Evolutionary conservation across 306 rosid genomes (phyloP).

Genomic region (Castanopsis chinensis): DNA sequence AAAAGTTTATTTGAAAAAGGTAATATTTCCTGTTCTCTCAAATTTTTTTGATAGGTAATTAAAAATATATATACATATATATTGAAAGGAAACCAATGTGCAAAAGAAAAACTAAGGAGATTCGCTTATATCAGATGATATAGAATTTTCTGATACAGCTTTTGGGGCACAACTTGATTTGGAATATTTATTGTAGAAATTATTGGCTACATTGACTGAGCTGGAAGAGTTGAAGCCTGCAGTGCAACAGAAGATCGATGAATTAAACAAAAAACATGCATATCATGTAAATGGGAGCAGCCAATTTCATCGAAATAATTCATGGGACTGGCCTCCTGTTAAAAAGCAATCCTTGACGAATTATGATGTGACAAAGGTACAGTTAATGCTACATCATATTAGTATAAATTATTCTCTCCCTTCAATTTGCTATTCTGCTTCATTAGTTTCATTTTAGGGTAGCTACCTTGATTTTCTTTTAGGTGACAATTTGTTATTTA

Average conservation of each 20-base stretch:
- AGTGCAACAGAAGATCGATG: slow-evolving; percentile 72
- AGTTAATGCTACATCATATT: not conserved
- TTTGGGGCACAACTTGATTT: slow-evolving; percentile 22
- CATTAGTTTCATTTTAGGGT: not conserved
- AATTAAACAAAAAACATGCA: slow-evolving; percentile 46
- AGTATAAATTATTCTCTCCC: not conserved
- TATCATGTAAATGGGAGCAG: slow-evolving; percentile 46
- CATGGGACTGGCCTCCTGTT: slow-evolving; percentile 35
- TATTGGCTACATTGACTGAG: slow-evolving; percentile 66
- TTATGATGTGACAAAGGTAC: slow-evolving; percentile 55
- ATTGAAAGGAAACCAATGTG: too few species aligned
- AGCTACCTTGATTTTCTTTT: not conserved
- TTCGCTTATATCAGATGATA: not conserved
- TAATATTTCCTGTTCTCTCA: slow-evolving; percentile 21
- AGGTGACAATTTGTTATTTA: not conserved
- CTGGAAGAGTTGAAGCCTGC: slow-evolving; percentile 82
- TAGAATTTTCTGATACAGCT: not conserved
- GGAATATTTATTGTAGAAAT: slow-evolving; percentile 42
- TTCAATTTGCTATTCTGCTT: not conserved
- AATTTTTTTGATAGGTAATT: too few species aligned
- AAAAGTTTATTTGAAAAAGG: slow-evolving; percentile 66
- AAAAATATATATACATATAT: too few species aligned
- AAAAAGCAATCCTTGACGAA: slow-evolving; percentile 38
- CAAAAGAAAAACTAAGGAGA: too few species aligned
- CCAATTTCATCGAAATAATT: slow-evolving; percentile 46